Evolutionary conservation across 1,139 yeast genomes (phyloP).

Genomic region (Yarrowia galli): DNA sequence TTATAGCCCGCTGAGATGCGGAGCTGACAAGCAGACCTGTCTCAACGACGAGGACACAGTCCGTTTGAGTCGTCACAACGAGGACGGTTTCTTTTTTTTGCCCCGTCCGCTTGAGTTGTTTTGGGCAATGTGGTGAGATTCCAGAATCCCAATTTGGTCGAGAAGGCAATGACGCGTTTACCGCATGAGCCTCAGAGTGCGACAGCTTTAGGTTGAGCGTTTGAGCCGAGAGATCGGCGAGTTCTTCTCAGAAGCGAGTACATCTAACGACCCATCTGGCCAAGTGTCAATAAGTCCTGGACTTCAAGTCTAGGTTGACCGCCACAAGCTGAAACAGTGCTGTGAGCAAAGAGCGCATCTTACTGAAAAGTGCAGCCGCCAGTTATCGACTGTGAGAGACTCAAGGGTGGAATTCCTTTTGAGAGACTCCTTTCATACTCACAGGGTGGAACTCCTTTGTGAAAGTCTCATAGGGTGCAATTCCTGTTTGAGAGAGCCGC

Average conservation of each 20-base stretch:
- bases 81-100: not conserved
- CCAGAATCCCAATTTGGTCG: not conserved
- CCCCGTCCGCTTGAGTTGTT: not conserved
- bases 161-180: not conserved
- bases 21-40: not conserved
- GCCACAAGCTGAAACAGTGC: not conserved
- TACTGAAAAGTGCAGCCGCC: too few relatives aligned
- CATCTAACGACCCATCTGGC: not conserved
- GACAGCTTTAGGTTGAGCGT: not conserved
- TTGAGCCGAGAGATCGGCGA: not conserved
- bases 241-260: not conserved
- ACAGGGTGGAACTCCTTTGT: too few relatives aligned
- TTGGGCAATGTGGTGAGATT: not conserved
- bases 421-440: too few relatives aligned
- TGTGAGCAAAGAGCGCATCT: too few relatives aligned
- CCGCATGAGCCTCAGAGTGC: not conserved
- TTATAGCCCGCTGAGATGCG: not conserved
- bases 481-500: constrained; percentile 2
- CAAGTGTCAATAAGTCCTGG: not conserved
- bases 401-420: not conserved
- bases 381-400: too few relatives aligned
- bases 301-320: not conserved
- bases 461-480: constrained; percentile 6
- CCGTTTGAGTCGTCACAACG: not conserved
- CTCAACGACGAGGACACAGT: not conserved